Evolutionary conservation across 163 green algal species (phyloP).

Genomic region (Chlorella variabilis): DNA sequence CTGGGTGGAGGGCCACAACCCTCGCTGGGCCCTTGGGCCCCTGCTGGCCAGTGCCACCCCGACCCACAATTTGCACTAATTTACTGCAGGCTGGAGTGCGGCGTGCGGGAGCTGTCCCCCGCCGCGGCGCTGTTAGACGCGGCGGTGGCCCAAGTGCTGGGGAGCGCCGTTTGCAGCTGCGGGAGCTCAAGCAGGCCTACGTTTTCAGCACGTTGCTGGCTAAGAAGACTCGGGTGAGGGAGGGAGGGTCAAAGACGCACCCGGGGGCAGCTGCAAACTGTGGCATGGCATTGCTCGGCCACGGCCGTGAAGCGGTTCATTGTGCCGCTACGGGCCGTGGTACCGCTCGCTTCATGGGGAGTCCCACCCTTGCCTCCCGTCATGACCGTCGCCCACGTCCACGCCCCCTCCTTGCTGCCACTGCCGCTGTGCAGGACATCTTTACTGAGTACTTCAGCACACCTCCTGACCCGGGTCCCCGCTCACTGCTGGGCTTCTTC

Average conservation of each 20-base stretch:
- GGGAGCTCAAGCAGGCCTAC: slow-evolving; percentile 67
- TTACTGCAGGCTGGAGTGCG: slow-evolving; percentile 22
- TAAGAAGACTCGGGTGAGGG: slow-evolving; percentile 61
- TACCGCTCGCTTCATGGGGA: no score
- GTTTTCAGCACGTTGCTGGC: slow-evolving; percentile 60
- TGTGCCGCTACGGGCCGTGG: no score
- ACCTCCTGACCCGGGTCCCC: not conserved
- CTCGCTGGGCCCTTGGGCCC: no score
- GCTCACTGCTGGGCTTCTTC: slow-evolving; percentile 56
- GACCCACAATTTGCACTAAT: no score
- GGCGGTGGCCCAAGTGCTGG: slow-evolving; percentile 1
- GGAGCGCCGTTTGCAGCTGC: slow-evolving; percentile 28
- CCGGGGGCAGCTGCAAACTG: no score
- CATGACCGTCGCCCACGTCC: no score
- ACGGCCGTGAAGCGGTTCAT: no score
- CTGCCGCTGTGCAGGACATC: slow-evolving; percentile 13
- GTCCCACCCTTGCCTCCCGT: no score
- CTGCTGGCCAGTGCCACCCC: no score
- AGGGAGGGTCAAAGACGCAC: no score
- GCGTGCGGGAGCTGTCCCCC: slow-evolving; percentile 16
- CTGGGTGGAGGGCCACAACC: no score
- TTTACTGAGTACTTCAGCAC: slow-evolving; percentile 2
- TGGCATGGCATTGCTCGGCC: no score
- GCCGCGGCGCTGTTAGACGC: not conserved
- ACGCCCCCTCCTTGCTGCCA: not conserved